These are phyloP conservation scores for Trichophyton schoenleinii DNA, from an alignment of 2,329 filamentous ascomycete genomes.

Conservation along the genomic window DNA sequence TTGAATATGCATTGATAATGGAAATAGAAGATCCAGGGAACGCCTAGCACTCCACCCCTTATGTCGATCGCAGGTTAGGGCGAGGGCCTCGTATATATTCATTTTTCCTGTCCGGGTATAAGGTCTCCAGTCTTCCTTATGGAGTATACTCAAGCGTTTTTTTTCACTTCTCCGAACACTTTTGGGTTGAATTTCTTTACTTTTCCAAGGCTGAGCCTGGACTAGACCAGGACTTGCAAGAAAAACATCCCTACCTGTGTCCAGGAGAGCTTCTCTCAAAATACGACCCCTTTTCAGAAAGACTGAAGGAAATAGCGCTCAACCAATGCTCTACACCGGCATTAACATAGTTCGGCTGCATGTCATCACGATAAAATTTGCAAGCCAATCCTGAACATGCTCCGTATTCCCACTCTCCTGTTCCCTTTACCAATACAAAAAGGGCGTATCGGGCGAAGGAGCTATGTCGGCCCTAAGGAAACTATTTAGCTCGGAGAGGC, in stretches of 20 bases:
- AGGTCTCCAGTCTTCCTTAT: not conserved
- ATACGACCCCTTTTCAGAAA: not conserved
- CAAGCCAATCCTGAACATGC: not conserved
- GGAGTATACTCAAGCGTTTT: not conserved
- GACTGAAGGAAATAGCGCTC: not conserved
- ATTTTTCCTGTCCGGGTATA: not conserved
- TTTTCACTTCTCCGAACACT: not conserved
- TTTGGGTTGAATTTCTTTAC: not conserved
- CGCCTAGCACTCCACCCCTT: conserved; percentile 1
- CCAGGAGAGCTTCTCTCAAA: not conserved
- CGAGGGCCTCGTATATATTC: not conserved
- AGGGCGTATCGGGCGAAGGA: conserved; percentile 16
- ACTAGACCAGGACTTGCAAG: not conserved
- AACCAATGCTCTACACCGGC: not conserved
- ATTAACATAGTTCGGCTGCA: not conserved
- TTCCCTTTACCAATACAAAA: not conserved
- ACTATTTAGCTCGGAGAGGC: conserved; percentile 10
- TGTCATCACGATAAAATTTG: not conserved
- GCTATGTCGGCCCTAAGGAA: conserved; percentile 15
- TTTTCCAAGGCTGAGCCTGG: conserved; percentile 1
- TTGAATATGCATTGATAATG: not conserved
- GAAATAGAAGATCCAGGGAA: not conserved
- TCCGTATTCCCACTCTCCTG: not conserved
- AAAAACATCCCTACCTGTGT: not conserved
- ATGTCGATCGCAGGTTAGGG: not conserved